Percentiles rank a stretch among this genome's conserved stretches.
Evolutionary conservation across 2,329 filamentous ascomycete genomes (phyloP).

Genomic region (Curvularia hawaiiensis): DNA sequence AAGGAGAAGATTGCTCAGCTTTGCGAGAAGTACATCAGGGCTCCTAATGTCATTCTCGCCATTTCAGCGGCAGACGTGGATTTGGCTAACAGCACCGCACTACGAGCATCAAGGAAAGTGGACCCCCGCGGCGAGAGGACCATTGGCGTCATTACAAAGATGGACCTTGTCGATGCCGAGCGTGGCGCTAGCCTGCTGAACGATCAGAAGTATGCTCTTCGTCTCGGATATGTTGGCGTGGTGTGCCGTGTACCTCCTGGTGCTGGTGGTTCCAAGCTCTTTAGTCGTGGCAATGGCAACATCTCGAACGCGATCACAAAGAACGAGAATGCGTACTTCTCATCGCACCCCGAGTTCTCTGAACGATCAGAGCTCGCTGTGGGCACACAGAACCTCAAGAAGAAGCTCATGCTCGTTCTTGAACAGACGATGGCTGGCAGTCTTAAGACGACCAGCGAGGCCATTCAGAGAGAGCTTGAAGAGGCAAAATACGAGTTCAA

Average conservation of each 20-base stretch:
- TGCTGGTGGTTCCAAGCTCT: conserved; percentile 68
- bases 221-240: conserved; percentile 96
- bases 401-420: conserved; percentile 95
- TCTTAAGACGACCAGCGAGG: conserved; percentile 85
- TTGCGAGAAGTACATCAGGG: conserved; percentile 97
- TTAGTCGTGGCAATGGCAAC: conserved; percentile 81
- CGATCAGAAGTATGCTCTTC: conserved; percentile 90
- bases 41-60: conserved; percentile 94
- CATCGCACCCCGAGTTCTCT: conserved; percentile 83
- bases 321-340: conserved; percentile 89
- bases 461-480: conserved; percentile 92
- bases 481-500: conserved; percentile 99
- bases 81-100: conserved; percentile 90
- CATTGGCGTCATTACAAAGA: conserved; percentile 98
- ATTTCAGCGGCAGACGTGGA: conserved; percentile 98
- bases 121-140: conserved; percentile 94
- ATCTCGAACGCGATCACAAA: conserved; percentile 81
- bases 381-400: conserved; percentile 84
- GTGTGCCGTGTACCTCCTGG: conserved; percentile 78
- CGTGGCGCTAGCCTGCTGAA: conserved; percentile 79
- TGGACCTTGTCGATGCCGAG: conserved; percentile 90
- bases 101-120: conserved; percentile 86
- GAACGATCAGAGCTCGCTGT: conserved; percentile 73
- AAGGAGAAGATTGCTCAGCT: conserved; percentile 96
- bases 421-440: conserved; percentile 97